Evolutionary conservation across 305 asterid species (phyloP), one percentile per base, ranked within the genome.

Genomic region (Euphrasia arctica): DNA sequence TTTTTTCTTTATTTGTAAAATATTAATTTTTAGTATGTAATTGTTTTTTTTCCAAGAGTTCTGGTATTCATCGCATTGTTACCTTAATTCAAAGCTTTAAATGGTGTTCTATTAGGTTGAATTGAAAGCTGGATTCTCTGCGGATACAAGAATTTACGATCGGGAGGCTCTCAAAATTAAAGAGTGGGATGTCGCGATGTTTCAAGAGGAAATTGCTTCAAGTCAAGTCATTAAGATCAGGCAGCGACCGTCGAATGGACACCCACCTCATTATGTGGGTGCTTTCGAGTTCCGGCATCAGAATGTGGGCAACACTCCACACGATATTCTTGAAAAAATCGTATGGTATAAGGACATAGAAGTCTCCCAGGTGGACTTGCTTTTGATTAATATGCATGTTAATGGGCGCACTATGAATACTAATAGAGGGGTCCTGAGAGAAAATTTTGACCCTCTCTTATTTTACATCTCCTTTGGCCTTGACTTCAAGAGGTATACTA

Each of bases 191-290:
- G 75, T 86, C 58, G 87, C 80, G 65, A 86, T 83, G 89, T 64
- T 83, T 22, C 88, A 77, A 75, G 70, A 86, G 45, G 98, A 87
- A 72, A 59, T 93, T 60, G 94, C 92, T 27, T 80, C 87, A 50
- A 84, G 77, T 62, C 96, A 93, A 80, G 98, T 97, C 70, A 93
- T 90, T 56, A 80, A 66, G 71, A 93, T 93, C 51, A 75, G 97
- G 60, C 79, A 95, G 67, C 83, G 89, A 18, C 95, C 95, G 0
- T 83, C 88, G 15, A 82, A 83, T 1, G 94, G 86, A 54, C 94
- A 91, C 28, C 95, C 97, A 47, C 72, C 60, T 73, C 89, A 93
- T 70, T 88, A 93, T 42, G 89, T 79, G 12, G 98, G 97, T 6
- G 96, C 98, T 5, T 90, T 90, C 63, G 92, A 93, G 72, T 83